phyloP scores from a whole-genome alignment of 805 yeast species.

The Candida oleophila region DNA sequence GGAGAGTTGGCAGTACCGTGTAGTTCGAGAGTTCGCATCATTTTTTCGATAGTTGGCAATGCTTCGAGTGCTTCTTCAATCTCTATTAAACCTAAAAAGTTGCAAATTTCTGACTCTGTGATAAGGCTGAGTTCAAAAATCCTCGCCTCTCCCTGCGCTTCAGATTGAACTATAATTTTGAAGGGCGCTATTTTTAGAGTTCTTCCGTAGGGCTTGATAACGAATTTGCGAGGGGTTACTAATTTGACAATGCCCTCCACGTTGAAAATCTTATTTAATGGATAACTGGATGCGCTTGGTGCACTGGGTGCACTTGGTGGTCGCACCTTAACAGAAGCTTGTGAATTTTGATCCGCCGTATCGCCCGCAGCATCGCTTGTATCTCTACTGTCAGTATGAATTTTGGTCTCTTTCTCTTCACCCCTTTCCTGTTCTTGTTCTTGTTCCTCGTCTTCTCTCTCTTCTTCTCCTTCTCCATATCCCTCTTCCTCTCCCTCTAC shows the following conservation, averaged over 20 bases:
- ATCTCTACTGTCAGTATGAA: too few species aligned
- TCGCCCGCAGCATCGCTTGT: too few species aligned
- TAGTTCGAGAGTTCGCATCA: conserved; percentile 4
- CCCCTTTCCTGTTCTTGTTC: too few species aligned
- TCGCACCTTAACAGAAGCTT: too few species aligned
- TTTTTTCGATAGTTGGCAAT: conserved; percentile 2
- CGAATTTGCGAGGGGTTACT: conserved; percentile 15
- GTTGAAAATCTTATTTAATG: conserved; percentile 2
- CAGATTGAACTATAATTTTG: conserved; percentile 18
- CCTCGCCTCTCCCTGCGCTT: conserved; percentile 4
- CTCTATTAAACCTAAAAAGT: conserved; percentile 17
- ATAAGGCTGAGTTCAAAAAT: conserved; percentile 18
- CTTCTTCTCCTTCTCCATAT: neutral
- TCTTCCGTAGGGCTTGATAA: conserved; percentile 28
- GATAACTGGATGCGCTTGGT: conserved; percentile 1
- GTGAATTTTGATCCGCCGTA: too few species aligned
- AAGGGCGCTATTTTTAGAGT: conserved; percentile 26
- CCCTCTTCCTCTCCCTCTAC: neutral
- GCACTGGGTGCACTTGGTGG: too few species aligned
- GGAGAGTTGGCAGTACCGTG: neutral
- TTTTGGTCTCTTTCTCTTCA: neutral
- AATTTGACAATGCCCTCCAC: conserved; percentile 3
- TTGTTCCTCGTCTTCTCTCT: neutral
- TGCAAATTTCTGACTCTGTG: conserved; percentile 22
- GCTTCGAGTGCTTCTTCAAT: conserved; percentile 8